These are phyloP conservation scores for Liriodendron chinense DNA, from an alignment of 164 flowering plant genomes.

Conservation along the genomic window DNA sequence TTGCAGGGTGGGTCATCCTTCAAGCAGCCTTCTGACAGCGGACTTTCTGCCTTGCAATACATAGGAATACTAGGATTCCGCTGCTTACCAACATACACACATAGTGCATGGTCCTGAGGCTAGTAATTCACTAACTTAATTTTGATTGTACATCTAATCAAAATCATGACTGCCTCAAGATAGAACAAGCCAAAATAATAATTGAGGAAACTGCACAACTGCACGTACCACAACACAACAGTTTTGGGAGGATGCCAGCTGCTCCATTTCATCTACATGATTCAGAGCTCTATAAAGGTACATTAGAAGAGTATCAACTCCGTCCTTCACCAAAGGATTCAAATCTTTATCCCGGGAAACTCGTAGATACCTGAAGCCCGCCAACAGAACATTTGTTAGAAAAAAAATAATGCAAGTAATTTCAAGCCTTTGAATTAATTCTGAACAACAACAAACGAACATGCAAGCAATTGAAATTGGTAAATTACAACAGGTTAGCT, in stretches of 20 bases:
- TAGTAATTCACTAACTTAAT: too few species aligned
- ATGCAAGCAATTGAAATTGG: neutral
- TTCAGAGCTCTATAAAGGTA: constrained; percentile 90
- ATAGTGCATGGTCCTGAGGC: too few species aligned
- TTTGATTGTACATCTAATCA: constrained; percentile 10
- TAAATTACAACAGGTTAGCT: neutral
- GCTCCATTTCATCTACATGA: constrained; percentile 79
- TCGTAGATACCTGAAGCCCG: constrained; percentile 58
- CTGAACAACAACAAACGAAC: constrained; percentile 2
- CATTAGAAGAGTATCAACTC: constrained; percentile 93
- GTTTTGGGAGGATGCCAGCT: constrained; percentile 80
- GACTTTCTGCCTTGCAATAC: too few species aligned
- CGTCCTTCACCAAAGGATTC: constrained; percentile 60
- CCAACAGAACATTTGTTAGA: neutral
- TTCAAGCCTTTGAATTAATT: constrained; percentile 1
- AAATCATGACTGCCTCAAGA: constrained; percentile 5
- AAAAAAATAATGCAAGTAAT: neutral
- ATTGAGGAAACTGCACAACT: constrained; percentile 6
- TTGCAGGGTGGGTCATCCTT: constrained; percentile 74
- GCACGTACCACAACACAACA: constrained; percentile 85
- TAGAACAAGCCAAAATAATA: constrained; percentile 1
- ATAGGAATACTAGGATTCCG: too few species aligned
- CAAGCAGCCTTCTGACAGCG: constrained; percentile 54
- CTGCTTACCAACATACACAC: too few species aligned
- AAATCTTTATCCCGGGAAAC: constrained; percentile 64